Percentiles rank a stretch among this genome's conserved stretches.
Conservation (phyloP, 768 basidiomycete genomes). For the Hebeloma cylindrosporum region DNA sequence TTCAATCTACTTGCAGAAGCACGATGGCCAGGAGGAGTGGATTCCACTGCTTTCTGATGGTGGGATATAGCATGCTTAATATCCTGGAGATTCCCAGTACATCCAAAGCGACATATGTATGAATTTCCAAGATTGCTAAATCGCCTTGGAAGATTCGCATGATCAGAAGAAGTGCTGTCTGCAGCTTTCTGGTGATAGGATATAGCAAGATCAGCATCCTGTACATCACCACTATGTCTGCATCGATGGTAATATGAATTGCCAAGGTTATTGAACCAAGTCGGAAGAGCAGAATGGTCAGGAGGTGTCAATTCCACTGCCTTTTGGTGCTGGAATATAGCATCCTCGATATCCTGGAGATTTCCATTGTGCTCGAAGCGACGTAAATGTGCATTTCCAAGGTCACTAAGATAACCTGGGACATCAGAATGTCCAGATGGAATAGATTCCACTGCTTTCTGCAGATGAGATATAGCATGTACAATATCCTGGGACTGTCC, state of each 20-base stretch:
- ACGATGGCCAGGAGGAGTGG: neutral
- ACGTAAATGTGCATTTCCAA: neutral
- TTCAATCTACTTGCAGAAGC: neutral
- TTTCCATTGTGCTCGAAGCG: constrained; percentile 10
- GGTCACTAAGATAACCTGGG: neutral
- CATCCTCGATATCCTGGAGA: constrained; percentile 16
- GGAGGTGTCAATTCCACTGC: constrained; percentile 9
- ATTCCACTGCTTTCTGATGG: constrained; percentile 1
- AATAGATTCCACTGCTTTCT: constrained; percentile 2
- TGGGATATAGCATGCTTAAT: neutral
- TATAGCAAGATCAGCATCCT: constrained; percentile 3
- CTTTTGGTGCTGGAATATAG: constrained; percentile 3
- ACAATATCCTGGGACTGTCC: no score
- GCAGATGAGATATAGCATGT: neutral
- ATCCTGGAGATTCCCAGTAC: constrained; percentile 3
- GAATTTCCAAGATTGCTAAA: constrained; percentile 1
- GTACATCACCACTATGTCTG: neutral
- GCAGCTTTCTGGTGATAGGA: constrained; percentile 11
- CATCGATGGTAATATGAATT: constrained; percentile 2
- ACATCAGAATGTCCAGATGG: neutral
- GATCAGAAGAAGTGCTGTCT: neutral
- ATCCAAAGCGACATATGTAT: neutral
- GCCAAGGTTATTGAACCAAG: constrained; percentile 5
- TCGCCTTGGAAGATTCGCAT: neutral
- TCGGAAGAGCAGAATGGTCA: neutral